Conservation (phyloP, 495 filamentous ascomycete species). For the Neurospora sp. region DNA sequence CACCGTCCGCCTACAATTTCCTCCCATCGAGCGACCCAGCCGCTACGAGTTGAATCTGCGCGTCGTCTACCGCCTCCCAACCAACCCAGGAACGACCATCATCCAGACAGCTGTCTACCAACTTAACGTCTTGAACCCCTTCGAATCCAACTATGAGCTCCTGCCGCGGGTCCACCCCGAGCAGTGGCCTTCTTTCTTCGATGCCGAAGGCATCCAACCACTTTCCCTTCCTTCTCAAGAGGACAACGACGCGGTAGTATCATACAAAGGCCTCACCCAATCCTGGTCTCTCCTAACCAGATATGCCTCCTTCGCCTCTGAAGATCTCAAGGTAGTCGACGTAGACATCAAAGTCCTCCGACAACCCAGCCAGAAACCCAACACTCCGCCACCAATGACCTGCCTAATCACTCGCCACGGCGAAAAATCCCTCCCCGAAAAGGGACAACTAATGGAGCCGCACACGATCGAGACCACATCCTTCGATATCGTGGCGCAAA, state of each 20-base stretch:
- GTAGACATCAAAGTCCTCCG: slow-evolving; percentile 49
- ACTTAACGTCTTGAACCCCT: slow-evolving; percentile 66
- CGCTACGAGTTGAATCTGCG: slow-evolving; percentile 63
- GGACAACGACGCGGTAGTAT: neutral
- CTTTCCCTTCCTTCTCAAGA: neutral
- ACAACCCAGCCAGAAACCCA: slow-evolving; percentile 34
- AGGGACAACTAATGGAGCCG: slow-evolving; percentile 34
- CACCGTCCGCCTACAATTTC: slow-evolving; percentile 33
- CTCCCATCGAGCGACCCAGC: slow-evolving; percentile 40
- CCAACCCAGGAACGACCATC: slow-evolving; percentile 76
- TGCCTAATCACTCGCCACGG: slow-evolving; percentile 11
- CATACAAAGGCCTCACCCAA: slow-evolving; percentile 57
- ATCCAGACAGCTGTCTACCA: slow-evolving; percentile 56
- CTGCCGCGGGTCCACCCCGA: slow-evolving; percentile 63
- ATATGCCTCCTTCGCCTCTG: slow-evolving; percentile 63
- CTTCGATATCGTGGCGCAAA: slow-evolving; percentile 66
- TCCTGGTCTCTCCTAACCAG: slow-evolving; percentile 65
- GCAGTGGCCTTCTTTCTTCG: slow-evolving; percentile 81
- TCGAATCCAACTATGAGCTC: slow-evolving; percentile 83
- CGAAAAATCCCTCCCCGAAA: slow-evolving; percentile 13
- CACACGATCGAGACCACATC: slow-evolving; percentile 55
- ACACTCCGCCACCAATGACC: slow-evolving; percentile 23
- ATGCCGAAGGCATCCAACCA: slow-evolving; percentile 31
- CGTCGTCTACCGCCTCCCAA: slow-evolving; percentile 64
- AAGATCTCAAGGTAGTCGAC: slow-evolving; percentile 57